Base-by-base conservation (phyloP, 139 green algal species). In the Yamagishiella unicocca region DNA sequence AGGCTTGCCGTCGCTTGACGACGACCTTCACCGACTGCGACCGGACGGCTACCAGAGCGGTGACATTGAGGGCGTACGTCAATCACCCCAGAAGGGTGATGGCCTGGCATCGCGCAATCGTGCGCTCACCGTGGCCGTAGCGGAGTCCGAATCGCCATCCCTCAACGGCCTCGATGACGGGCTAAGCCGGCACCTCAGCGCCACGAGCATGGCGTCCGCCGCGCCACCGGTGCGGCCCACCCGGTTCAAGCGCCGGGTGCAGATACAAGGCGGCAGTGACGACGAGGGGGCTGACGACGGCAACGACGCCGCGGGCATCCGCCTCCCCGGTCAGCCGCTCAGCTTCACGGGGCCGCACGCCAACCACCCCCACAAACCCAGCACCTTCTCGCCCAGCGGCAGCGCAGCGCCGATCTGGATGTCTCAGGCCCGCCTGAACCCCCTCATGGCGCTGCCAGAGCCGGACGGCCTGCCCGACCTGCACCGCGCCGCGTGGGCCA, bases 391-490 rank as follows among this genome's bases (percentile, higher is more conserved):
- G 19, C 66, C 66, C 38, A 40, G 70, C 70, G 70, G 70, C 70
- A n/a, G 73, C 46, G 43, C 4, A 4, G 7, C 43, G n/a, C 25
- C 42, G 73, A 25, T 12, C 7, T 70, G 74, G 50, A 22, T 68
- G 19, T 82, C 74, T 82, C 14, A 21, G 35, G 14, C 50, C 50
- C 50, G 29, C n/a, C 70, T 58, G 14, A 58, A 55, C 40, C n/a
- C 27, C 46, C 24, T 6, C 42, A 31, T 68, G 6, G n/a, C 29
- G 31, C 8, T 72, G 76, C 35, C 76, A n/a, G n/a, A n/a, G 35
- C 76, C 76, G 0, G 76, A 83, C 9, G 76, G 54, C 54, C 61
- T 83, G 54, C 76, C 76, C 2, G 21, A 25, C 35, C 76, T 83
- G 21, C 76, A 83, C 54, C 25, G 27, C 9, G 76, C 76, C 31